These are phyloP conservation scores for Kodamaea nitidulidarum DNA, from an alignment of 805 yeast genomes.

Conservation along the genomic window DNA sequence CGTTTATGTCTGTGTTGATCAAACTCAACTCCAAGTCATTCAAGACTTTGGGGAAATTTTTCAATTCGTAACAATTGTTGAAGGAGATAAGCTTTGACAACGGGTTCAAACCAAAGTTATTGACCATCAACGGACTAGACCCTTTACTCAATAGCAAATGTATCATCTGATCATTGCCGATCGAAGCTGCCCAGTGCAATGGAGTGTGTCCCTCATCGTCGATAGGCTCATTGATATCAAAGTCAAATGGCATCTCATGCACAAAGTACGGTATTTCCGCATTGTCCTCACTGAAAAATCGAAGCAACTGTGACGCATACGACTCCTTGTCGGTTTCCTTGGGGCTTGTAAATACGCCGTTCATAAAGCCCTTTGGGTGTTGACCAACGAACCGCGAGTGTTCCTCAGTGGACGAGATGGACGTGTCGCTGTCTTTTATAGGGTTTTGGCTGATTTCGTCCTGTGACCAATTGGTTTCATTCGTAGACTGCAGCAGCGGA, in stretches of 20 bases:
- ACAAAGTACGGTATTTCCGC: slow-evolving; percentile 59
- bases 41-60: slow-evolving; percentile 74
- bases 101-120: slow-evolving; percentile 77
- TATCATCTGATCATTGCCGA: slow-evolving; percentile 78
- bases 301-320: slow-evolving; percentile 37
- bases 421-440: slow-evolving; percentile 38
- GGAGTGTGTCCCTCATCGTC: slow-evolving; percentile 95
- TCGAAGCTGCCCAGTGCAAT: slow-evolving; percentile 96
- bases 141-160: slow-evolving; percentile 74
- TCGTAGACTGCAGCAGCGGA: slow-evolving; percentile 28
- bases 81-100: slow-evolving; percentile 79
- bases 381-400: slow-evolving; percentile 3
- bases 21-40: slow-evolving; percentile 73
- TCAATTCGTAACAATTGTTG: slow-evolving; percentile 79
- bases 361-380: slow-evolving; percentile 2
- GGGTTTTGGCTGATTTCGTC: slow-evolving; percentile 23
- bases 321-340: slow-evolving; percentile 17
- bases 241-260: slow-evolving; percentile 57
- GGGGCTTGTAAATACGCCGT: slow-evolving; percentile 5
- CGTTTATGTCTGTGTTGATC: slow-evolving; percentile 69
- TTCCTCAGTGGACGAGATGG: slow-evolving; percentile 30
- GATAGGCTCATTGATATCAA: slow-evolving; percentile 70
- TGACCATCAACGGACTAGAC: slow-evolving; percentile 55
- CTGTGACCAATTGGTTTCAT: slow-evolving; percentile 45
- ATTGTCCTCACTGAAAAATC: slow-evolving; percentile 42